phyloP scores from a whole-genome alignment of 768 basidiomycete genomes.

The Trametopsis cervina region DNA sequence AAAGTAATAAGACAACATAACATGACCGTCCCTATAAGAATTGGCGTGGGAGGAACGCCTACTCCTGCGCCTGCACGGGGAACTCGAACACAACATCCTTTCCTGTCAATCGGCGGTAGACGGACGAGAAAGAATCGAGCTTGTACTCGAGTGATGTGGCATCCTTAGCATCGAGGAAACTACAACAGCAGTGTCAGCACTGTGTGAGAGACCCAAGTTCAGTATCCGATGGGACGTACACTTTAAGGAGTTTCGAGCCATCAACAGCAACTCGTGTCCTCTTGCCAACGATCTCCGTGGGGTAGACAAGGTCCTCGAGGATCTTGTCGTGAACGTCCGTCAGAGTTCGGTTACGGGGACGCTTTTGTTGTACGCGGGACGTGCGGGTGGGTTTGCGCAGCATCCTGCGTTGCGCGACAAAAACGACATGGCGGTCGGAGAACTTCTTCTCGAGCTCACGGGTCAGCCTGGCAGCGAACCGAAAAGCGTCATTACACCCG shows the following conservation, averaged over 20 bases:
- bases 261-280: conserved; percentile 90
- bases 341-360: conserved; percentile 94
- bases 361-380: conserved; percentile 90
- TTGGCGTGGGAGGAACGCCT: conserved; percentile 32
- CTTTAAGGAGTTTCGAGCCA: conserved; percentile 93
- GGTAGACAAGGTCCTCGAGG: conserved; percentile 97
- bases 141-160: conserved; percentile 99
- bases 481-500: conserved; percentile 1
- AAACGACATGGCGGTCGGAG: conserved; percentile 98
- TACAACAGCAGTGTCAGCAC: conserved; percentile 26
- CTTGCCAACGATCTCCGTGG: conserved; percentile 99
- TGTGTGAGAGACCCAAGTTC: background rate
- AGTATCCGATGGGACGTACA: conserved; percentile 56
- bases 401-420: conserved; percentile 98
- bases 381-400: conserved; percentile 94
- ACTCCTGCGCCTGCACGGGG: conserved; percentile 70
- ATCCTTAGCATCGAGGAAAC: conserved; percentile 97
- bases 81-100: conserved; percentile 97
- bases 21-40: conserved; percentile 23
- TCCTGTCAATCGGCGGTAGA: conserved; percentile 92
- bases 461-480: conserved; percentile 61
- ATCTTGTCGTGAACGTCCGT: conserved; percentile 98
- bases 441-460: conserved; percentile 99
- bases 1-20: conserved; percentile 24
- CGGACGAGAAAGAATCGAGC: conserved; percentile 97